phyloP scores from a whole-genome alignment of 73 alveolate genomes.

The Paramecium tetraurelia region DNA sequence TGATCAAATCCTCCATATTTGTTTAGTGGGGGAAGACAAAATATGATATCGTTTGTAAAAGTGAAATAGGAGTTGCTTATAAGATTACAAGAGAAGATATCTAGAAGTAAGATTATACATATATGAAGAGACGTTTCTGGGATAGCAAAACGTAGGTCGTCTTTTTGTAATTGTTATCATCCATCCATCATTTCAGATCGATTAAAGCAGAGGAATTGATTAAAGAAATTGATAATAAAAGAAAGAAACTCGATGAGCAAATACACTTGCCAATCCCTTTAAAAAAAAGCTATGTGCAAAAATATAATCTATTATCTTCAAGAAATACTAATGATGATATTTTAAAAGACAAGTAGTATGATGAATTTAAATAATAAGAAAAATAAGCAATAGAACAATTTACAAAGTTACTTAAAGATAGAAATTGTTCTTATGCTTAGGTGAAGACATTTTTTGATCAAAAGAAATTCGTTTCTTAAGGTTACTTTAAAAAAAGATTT shows the following conservation, averaged over 20 bases:
- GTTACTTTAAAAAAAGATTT: background rate
- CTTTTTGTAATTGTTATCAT: background rate
- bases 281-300: background rate
- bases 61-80: slow-evolving; percentile 19
- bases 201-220: background rate
- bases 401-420: background rate
- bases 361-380: background rate
- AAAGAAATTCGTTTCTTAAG: background rate
- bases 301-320: background rate
- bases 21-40: slow-evolving; percentile 8
- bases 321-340: background rate
- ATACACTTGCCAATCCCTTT: background rate
- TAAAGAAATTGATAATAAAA: background rate
- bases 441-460: slow-evolving; percentile 46
- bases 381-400: slow-evolving; percentile 18
- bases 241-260: background rate
- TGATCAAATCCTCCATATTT: background rate
- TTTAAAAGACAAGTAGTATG: background rate
- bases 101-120: background rate
- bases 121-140: slow-evolving; percentile 43
- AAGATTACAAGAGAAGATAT: slow-evolving; percentile 46
- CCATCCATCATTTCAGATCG: slow-evolving; percentile 17
- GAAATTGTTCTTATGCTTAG: slow-evolving; percentile 50
- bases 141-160: slow-evolving; percentile 43
- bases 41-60: background rate